phyloP scores from a whole-genome alignment of 306 rosid genomes.

The Arachis stenosperma region DNA sequence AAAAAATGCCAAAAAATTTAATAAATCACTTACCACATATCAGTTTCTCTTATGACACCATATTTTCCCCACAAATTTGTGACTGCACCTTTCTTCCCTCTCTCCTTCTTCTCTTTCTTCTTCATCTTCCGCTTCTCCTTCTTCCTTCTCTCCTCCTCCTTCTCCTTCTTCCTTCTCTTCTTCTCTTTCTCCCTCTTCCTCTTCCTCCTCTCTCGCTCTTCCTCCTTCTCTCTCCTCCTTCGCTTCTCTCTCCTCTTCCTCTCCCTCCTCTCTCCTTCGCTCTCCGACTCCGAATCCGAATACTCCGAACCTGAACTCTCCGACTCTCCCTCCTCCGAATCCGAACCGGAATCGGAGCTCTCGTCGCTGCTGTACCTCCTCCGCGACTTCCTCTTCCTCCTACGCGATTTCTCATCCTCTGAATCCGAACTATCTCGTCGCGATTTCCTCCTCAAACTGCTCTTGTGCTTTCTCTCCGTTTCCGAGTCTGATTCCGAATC shows the following conservation, averaged over 20 bases:
- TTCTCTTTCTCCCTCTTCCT: constrained; percentile 37
- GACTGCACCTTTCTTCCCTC: constrained; percentile 84
- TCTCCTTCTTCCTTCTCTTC: constrained; percentile 42
- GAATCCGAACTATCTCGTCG: constrained; percentile 52
- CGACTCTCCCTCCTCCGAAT: constrained; percentile 37
- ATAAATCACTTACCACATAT: constrained; percentile 76
- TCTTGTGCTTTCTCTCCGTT: constrained; percentile 41
- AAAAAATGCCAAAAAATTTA: background rate
- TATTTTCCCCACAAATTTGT: constrained; percentile 90
- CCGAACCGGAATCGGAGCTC: constrained; percentile 48
- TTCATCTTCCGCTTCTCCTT: constrained; percentile 47
- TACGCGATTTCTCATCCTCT: constrained; percentile 39
- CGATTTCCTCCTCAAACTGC: constrained; percentile 52
- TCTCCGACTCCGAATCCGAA: constrained; percentile 55
- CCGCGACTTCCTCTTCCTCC: constrained; percentile 60
- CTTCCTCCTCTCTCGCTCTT: constrained; percentile 35
- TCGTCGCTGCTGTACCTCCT: constrained; percentile 59
- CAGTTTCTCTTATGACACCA: constrained; percentile 91
- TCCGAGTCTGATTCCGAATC: constrained; percentile 40
- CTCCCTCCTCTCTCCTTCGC: constrained; percentile 50
- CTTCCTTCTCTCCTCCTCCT: constrained; percentile 45
- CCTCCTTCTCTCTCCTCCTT: constrained; percentile 46
- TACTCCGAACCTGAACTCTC: constrained; percentile 45
- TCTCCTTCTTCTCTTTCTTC: constrained; percentile 70
- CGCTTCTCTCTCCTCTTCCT: constrained; percentile 43